phyloP scores from a whole-genome alignment of 495 filamentous ascomycete genomes.

The Penicillium dipodomyicola region DNA sequence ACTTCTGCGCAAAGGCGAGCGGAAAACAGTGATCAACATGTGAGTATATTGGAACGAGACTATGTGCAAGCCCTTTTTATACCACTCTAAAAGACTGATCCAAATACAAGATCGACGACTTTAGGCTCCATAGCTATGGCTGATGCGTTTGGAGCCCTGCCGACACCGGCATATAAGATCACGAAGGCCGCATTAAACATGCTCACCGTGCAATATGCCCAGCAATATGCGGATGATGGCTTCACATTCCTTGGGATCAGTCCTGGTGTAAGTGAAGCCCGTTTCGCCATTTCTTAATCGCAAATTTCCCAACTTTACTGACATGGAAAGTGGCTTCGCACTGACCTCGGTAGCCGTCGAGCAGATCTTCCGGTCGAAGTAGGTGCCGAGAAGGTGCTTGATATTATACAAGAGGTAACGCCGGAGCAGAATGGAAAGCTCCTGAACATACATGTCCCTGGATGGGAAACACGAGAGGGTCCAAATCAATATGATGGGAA shows the following conservation, averaged over 20 bases:
- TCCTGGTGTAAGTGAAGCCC: slow-evolving; percentile 43
- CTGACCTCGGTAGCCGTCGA: slow-evolving; percentile 42
- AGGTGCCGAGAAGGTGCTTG: slow-evolving; percentile 44
- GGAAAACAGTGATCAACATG: slow-evolving; percentile 51
- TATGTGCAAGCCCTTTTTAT: not conserved
- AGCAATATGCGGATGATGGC: slow-evolving; percentile 37
- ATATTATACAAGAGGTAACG: slow-evolving; percentile 40
- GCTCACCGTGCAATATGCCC: slow-evolving; percentile 49
- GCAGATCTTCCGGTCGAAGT: slow-evolving; percentile 46
- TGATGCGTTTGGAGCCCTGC: slow-evolving; percentile 15
- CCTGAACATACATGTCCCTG: slow-evolving; percentile 43
- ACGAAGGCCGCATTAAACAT: slow-evolving; percentile 52
- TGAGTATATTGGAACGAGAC: slow-evolving; percentile 17
- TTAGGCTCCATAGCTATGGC: slow-evolving; percentile 43
- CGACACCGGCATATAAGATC: slow-evolving; percentile 50
- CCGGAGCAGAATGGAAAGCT: slow-evolving; percentile 46
- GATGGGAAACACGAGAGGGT: slow-evolving; percentile 39
- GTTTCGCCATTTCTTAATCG: not conserved
- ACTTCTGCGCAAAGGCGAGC: slow-evolving; percentile 41
- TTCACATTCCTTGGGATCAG: slow-evolving; percentile 46
- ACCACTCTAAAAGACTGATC: not conserved
- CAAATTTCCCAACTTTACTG: slow-evolving; percentile 31
- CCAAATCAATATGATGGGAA: slow-evolving; percentile 39
- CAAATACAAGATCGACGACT: slow-evolving; percentile 31
- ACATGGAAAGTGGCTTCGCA: slow-evolving; percentile 46